Percentiles rank a stretch among this genome's conserved stretches.
Evolutionary conservation across 148 eudicot species (phyloP).

Genomic region (Vaccinium macrocarpon): DNA sequence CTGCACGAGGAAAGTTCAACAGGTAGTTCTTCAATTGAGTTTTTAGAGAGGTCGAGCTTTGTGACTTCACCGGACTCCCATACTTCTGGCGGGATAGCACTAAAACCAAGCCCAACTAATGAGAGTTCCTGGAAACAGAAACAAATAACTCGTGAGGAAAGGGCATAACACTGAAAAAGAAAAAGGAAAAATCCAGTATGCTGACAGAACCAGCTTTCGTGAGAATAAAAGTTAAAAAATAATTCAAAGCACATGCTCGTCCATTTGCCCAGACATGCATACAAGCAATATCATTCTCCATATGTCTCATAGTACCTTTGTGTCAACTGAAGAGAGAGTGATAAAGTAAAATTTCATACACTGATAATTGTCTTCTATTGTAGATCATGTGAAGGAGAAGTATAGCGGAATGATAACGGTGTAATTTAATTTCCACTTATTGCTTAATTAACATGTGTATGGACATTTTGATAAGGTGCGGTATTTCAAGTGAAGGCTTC

Average conservation of each 20-base stretch:
- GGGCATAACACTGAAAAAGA: neutral
- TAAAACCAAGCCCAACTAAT: conserved; percentile 60
- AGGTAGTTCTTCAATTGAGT: conserved; percentile 80
- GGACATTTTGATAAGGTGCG: neutral
- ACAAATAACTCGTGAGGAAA: neutral
- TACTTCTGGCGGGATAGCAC: conserved; percentile 65
- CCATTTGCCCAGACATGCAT: conserved; percentile 1
- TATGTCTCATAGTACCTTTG: neutral
- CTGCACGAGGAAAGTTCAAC: conserved; percentile 61
- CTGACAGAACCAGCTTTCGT: neutral
- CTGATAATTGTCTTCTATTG: neutral
- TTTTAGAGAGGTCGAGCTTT: conserved; percentile 77
- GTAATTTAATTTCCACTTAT: neutral
- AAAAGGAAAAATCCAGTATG: neutral
- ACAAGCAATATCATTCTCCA: neutral
- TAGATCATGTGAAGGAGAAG: neutral
- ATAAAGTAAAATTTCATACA: neutral
- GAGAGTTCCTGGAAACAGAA: conserved; percentile 67
- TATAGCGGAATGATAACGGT: neutral
- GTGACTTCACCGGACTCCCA: conserved; percentile 71
- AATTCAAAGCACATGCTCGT: neutral
- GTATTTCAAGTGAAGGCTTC: neutral
- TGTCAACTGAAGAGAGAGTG: neutral
- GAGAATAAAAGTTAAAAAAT: neutral
- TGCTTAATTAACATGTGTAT: neutral